Evolutionary conservation across 352 stramenopile genomes (phyloP).

Genomic region (Phytophthora multivora): DNA sequence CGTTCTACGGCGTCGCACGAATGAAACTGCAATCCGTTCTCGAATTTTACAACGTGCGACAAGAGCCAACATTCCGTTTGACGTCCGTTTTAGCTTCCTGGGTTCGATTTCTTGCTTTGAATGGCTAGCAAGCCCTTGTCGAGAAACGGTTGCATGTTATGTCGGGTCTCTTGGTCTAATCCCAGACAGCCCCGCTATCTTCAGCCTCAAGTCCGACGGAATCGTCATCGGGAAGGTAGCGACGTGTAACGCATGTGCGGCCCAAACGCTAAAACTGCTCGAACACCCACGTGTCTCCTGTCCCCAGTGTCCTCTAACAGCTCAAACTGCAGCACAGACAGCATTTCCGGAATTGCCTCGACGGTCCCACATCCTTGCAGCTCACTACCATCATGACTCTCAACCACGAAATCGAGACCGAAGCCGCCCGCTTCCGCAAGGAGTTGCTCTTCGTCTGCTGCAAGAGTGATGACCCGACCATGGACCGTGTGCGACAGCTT

Average conservation of each 20-base stretch:
- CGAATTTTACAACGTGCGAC: slow-evolving; percentile 23
- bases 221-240: slow-evolving; percentile 23
- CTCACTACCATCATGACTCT: slow-evolving; percentile 17
- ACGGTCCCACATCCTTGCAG: slow-evolving; percentile 12
- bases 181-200: slow-evolving; percentile 4
- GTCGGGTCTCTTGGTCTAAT: slow-evolving; percentile 10
- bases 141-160: slow-evolving; percentile 8
- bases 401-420: slow-evolving; percentile 17
- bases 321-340: background rate
- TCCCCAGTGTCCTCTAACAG: too few species aligned
- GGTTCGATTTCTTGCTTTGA: background rate
- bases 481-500: slow-evolving; percentile 33
- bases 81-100: slow-evolving; percentile 15
- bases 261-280: slow-evolving; percentile 27
- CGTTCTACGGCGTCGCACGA: slow-evolving; percentile 5
- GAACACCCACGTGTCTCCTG: background rate
- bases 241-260: slow-evolving; percentile 9
- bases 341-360: slow-evolving; percentile 19
- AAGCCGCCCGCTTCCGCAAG: slow-evolving; percentile 32
- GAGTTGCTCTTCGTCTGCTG: slow-evolving; percentile 40
- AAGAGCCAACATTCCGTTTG: slow-evolving; percentile 2
- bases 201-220: background rate
- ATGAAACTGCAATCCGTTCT: slow-evolving; percentile 16
- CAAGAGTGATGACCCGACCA: slow-evolving; percentile 30
- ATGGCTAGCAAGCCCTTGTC: background rate